Evolutionary conservation across 2,329 filamentous ascomycete genomes (phyloP), one percentile per base, ranked within the genome.

Genomic region (Pseudofabraea citricarpa): DNA sequence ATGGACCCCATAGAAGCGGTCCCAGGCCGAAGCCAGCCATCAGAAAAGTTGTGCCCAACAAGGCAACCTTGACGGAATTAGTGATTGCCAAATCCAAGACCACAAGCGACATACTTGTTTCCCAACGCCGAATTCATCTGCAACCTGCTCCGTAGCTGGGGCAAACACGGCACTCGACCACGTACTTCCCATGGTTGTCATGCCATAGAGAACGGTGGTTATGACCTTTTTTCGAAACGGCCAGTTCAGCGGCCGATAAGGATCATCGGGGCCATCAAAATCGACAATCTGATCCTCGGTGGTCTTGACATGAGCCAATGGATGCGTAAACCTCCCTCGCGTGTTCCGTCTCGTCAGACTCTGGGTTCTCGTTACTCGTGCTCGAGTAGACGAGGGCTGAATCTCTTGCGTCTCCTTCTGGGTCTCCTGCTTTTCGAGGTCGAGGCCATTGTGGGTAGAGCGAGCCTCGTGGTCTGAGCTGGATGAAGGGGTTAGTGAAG

Each of bases 171-270:
- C 46, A 44, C 53, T 53, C 20, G 54, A 49, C 53, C 56, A 58
- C 2, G 53, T 58, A 10, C 40, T 31, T 12, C 47, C 49, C 49
- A 53, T 56, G 1, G 52, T 57, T 5, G 51, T 56, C 7, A 60
- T 27, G 2, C 79, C 80, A 60, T 85, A 86, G 7, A 85, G 56
- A 44, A 81, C 50, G 0, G 84, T 89, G 0, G 83, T 87, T 3
- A 73, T 52, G 7, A 81, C 64, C 61, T 90, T 90, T 61, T 89
- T 90, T 52, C 66, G 66, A 21, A 75, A 77, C 0, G 76, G 69
- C 87, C 86, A 90, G 58, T 90, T 90, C 36, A 83, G 53, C 0
- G 85, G 85, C 4, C 72, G 68, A 56, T 88, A 87, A 0, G 81
- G 81, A 61, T 90, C 87, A 47, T 85, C 77, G 0, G 71, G 71